Evolutionary conservation across 495 filamentous ascomycete genomes (phyloP).

Genomic region (Penicillium cataractarum): DNA sequence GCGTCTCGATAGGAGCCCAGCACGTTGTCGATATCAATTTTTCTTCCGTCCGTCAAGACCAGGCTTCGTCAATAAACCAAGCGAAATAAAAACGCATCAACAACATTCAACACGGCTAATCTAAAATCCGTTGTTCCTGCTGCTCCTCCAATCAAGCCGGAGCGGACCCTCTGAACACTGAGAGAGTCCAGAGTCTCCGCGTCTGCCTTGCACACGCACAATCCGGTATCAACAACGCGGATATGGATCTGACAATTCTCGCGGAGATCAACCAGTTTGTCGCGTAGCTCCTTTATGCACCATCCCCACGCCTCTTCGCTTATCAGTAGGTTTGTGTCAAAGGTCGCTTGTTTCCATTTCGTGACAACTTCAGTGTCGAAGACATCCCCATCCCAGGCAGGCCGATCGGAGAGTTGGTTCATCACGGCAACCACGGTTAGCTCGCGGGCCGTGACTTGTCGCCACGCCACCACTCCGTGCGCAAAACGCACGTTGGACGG

Average conservation of each 20-base stretch:
- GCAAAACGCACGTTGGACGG: background rate
- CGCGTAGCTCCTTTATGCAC: background rate
- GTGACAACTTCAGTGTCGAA: background rate
- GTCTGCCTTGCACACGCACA: background rate
- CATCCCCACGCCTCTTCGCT: background rate
- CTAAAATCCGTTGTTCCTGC: background rate
- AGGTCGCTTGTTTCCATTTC: background rate
- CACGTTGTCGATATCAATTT: background rate
- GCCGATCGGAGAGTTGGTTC: background rate
- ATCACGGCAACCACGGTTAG: background rate
- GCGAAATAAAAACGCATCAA: background rate
- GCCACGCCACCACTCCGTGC: background rate
- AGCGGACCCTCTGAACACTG: background rate
- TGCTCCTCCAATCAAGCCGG: background rate
- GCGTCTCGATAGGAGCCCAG: background rate
- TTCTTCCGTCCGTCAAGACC: background rate
- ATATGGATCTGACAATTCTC: background rate
- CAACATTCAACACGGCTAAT: background rate
- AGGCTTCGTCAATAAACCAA: background rate
- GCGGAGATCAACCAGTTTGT: background rate
- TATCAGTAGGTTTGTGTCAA: background rate
- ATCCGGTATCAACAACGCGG: background rate
- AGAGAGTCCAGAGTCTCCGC: background rate
- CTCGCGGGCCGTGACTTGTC: background rate
- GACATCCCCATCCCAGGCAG: background rate